These are phyloP conservation scores for Cicer bijugum DNA, from an alignment of 306 rosid species.

Conservation along the genomic window DNA sequence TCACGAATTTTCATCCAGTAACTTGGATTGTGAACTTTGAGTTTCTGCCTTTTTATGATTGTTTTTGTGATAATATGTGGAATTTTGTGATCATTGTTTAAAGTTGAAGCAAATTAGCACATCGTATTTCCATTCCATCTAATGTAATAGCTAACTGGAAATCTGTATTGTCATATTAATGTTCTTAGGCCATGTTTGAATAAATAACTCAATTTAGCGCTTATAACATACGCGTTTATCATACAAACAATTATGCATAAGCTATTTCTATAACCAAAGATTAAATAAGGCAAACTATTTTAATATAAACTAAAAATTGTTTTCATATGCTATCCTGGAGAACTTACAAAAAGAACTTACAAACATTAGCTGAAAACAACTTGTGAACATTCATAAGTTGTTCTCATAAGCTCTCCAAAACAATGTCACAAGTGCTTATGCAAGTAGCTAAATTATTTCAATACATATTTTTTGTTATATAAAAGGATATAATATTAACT, in stretches of 20 bases:
- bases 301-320: too few species aligned
- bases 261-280: too few species aligned
- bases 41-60: conserved; percentile 17
- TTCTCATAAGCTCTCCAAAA: too few species aligned
- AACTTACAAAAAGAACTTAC: too few species aligned
- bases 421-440: too few species aligned
- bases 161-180: neutral
- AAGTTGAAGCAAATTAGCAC: neutral
- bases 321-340: too few species aligned
- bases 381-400: too few species aligned
- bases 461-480: neutral
- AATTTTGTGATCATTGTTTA: conserved; percentile 2
- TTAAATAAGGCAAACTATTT: too few species aligned
- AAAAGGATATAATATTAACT: conserved; percentile 10
- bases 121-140: neutral
- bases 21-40: neutral
- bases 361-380: too few species aligned
- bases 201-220: too few species aligned
- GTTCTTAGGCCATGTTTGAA: neutral
- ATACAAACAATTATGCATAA: too few species aligned
- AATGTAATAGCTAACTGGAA: neutral
- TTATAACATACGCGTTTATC: too few species aligned
- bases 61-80: conserved; percentile 11
- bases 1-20: neutral
- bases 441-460: neutral